Evolutionary conservation across 441 rosid genomes (phyloP).

Genomic region (Hura crepitans): DNA sequence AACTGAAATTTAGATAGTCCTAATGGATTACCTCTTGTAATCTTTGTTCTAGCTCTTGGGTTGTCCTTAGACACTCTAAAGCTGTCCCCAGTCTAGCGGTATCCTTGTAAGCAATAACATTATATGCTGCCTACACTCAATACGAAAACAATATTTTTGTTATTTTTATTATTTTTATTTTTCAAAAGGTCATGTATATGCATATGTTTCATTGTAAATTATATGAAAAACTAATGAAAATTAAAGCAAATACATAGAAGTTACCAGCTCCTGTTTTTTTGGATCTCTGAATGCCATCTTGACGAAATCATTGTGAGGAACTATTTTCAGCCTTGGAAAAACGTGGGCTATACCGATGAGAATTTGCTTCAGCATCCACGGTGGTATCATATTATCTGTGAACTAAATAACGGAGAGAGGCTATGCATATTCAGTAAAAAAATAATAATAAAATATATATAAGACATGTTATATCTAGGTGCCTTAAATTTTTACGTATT

Average conservation of each 20-base stretch:
- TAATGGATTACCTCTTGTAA: slow-evolving; percentile 44
- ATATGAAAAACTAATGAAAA: background rate
- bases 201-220: background rate
- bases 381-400: slow-evolving; percentile 78
- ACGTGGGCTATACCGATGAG: slow-evolving; percentile 62
- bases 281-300: slow-evolving; percentile 64
- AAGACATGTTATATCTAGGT: too few relatives aligned
- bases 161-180: background rate
- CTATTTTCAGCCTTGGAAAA: slow-evolving; percentile 74
- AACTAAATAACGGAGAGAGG: slow-evolving; percentile 37
- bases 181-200: too few relatives aligned
- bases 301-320: slow-evolving; percentile 76
- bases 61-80: slow-evolving; percentile 64
- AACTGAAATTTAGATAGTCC: too few relatives aligned
- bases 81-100: slow-evolving; percentile 76
- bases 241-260: background rate
- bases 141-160: background rate
- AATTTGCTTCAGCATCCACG: slow-evolving; percentile 46
- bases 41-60: slow-evolving; percentile 60
- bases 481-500: too few relatives aligned
- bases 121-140: slow-evolving; percentile 55
- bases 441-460: background rate
- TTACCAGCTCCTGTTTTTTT: slow-evolving; percentile 60
- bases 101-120: slow-evolving; percentile 66
- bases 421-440: background rate